These are phyloP conservation scores for Candida glucosophila DNA, from an alignment of 1,139 yeast species.

Conservation along the genomic window DNA sequence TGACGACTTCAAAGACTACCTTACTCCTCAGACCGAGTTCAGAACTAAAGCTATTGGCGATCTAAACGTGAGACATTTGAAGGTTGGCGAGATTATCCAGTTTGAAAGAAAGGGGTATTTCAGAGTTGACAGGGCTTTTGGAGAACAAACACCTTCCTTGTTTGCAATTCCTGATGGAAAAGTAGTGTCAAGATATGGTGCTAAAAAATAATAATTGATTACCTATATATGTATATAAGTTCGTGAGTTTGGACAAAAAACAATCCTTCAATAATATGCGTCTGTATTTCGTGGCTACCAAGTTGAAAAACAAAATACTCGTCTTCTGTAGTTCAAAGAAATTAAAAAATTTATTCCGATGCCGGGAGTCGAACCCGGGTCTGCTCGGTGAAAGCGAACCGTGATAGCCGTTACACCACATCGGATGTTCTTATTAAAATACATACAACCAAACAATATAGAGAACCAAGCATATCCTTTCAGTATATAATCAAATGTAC, in stretches of 20 bases:
- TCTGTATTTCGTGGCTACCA: too few species aligned
- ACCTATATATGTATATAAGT: too few species aligned
- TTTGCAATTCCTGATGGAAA: conserved; percentile 92
- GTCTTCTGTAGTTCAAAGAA: too few species aligned
- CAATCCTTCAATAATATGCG: too few species aligned
- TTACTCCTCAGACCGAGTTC: conserved; percentile 78
- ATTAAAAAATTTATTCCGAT: conserved; percentile 48
- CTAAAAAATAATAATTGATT: conserved; percentile 29
- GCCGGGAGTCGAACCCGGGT: conserved; percentile 82
- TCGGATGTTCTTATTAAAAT: too few species aligned
- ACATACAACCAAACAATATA: too few species aligned
- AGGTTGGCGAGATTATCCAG: conserved; percentile 78
- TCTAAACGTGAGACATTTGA: conserved; percentile 58
- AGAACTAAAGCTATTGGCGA: conserved; percentile 68
- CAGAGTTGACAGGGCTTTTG: conserved; percentile 58
- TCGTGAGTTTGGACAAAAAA: too few species aligned
- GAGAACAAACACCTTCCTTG: conserved; percentile 55
- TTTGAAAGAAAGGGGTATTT: conserved; percentile 92
- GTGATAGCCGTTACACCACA: conserved; percentile 79
- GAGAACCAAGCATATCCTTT: too few species aligned
- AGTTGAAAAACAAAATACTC: too few species aligned
- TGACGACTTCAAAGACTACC: conserved; percentile 80
- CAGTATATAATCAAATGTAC: too few species aligned
- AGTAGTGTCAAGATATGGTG: conserved; percentile 75
- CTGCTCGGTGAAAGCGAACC: conserved; percentile 78